A percentile compares a stretch with the other conserved stretches of the same genome.
Evolutionary conservation across 768 basidiomycete genomes (phyloP).

Genomic region (Cytidiella melzeri): DNA sequence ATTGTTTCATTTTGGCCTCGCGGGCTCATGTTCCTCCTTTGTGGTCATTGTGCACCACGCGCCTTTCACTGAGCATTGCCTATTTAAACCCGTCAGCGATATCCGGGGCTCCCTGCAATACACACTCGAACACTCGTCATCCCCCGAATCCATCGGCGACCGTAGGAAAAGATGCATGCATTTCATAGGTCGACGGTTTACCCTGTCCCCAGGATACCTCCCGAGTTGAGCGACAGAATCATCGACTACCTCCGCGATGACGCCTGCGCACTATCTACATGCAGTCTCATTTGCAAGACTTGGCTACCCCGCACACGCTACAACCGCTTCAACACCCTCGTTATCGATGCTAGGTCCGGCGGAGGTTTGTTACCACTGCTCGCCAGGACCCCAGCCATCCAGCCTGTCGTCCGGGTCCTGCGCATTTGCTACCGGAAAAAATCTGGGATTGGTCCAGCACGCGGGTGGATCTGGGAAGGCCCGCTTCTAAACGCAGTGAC

Average conservation of each 20-base stretch:
- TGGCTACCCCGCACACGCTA: conserved; percentile 13
- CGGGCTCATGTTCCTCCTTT: too few species aligned
- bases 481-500: not conserved
- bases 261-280: conserved; percentile 8
- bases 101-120: not conserved
- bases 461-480: not conserved
- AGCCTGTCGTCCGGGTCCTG: conserved; percentile 8
- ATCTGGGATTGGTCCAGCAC: not conserved
- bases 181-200: not conserved
- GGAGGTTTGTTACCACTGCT: conserved; percentile 3
- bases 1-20: too few species aligned
- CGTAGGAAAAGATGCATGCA: not conserved
- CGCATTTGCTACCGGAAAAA: not conserved
- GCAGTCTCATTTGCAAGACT: conserved; percentile 12
- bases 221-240: conserved; percentile 17
- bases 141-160: not conserved
- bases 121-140: not conserved
- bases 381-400: conserved; percentile 8
- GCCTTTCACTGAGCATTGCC: not conserved
- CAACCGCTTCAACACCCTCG: conserved; percentile 6
- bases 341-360: not conserved
- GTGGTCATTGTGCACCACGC: too few species aligned
- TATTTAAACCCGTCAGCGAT: not conserved
- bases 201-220: conserved; percentile 12
- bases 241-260: conserved; percentile 18